Evolutionary conservation across 78 protist species (phyloP).

Genomic region (Guillardia theta): DNA sequence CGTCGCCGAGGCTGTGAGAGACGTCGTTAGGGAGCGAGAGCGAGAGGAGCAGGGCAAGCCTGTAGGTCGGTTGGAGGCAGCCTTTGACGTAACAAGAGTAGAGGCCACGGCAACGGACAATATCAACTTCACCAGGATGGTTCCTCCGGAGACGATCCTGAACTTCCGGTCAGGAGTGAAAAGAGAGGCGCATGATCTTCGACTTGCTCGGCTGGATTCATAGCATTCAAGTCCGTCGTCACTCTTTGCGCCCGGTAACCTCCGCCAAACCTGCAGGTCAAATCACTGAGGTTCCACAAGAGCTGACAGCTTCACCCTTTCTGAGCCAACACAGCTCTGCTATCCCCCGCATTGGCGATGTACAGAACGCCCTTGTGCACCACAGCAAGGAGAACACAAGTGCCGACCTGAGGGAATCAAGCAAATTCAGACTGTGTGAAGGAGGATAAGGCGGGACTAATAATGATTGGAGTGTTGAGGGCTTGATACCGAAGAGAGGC

Average conservation of each 20-base stretch:
- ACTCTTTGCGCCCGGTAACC: neutral
- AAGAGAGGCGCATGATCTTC: neutral
- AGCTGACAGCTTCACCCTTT: too few species aligned
- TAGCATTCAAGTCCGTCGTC: slow-evolving; percentile 4
- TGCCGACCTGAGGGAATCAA: neutral
- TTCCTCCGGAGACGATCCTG: neutral
- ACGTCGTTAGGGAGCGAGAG: neutral
- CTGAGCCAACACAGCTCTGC: neutral
- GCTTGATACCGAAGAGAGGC: neutral
- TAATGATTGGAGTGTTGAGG: too few species aligned
- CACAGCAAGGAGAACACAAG: neutral
- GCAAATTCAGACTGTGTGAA: too few species aligned
- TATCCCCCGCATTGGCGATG: slow-evolving; percentile 18
- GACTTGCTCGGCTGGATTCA: neutral
- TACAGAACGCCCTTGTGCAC: neutral
- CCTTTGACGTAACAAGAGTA: slow-evolving; percentile 34
- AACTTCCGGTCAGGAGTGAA: neutral
- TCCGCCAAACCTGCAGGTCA: neutral
- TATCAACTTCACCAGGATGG: slow-evolving; percentile 18
- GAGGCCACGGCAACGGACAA: slow-evolving; percentile 1
- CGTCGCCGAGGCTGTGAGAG: neutral
- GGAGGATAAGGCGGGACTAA: too few species aligned
- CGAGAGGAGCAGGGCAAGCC: neutral
- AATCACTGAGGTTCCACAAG: too few species aligned
- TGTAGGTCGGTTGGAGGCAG: slow-evolving; percentile 35